Percentiles rank a stretch among this genome's conserved stretches.
phyloP scores from a whole-genome alignment of 2,329 filamentous ascomycete species.

The Sclerotinia borealis region DNA sequence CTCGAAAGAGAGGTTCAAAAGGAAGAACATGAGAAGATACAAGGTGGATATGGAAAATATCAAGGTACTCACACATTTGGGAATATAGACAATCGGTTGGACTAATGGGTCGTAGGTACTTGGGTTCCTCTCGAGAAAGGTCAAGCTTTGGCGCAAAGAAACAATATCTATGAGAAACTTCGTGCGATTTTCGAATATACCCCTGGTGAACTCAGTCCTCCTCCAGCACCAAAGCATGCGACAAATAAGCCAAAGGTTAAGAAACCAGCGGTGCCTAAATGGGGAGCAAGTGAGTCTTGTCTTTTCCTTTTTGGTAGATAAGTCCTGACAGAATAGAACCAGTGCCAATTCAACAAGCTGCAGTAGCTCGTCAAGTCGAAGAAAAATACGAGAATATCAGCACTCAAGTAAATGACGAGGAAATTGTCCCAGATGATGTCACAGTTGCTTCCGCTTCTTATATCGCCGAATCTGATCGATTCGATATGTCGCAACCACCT shows the following conservation, averaged over 20 bases:
- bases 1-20: slow-evolving; percentile 96
- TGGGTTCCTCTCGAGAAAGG: slow-evolving; percentile 90
- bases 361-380: slow-evolving; percentile 40
- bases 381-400: slow-evolving; percentile 63
- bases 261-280: slow-evolving; percentile 58
- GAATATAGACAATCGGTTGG: slow-evolving; percentile 10
- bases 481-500: slow-evolving; percentile 61
- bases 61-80: slow-evolving; percentile 54
- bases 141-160: slow-evolving; percentile 75
- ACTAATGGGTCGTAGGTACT: slow-evolving; percentile 55
- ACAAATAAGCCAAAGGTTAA: slow-evolving; percentile 80
- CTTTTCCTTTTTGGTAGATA: slow-evolving; percentile 12
- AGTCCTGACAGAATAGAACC: slow-evolving; percentile 31
- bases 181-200: slow-evolving; percentile 84
- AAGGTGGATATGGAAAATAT: slow-evolving; percentile 97
- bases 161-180: slow-evolving; percentile 78
- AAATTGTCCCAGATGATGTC: slow-evolving; percentile 69
- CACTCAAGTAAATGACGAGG: slow-evolving; percentile 62
- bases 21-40: slow-evolving; percentile 93
- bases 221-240: slow-evolving; percentile 87
- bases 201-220: slow-evolving; percentile 79
- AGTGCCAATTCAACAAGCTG: slow-evolving; percentile 27
- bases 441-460: slow-evolving; percentile 81
- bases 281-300: slow-evolving; percentile 38
- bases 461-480: slow-evolving; percentile 74